Evolutionary conservation across 1,284 basidiomycete species (phyloP).

Genomic region (Leccinum solheimii): DNA sequence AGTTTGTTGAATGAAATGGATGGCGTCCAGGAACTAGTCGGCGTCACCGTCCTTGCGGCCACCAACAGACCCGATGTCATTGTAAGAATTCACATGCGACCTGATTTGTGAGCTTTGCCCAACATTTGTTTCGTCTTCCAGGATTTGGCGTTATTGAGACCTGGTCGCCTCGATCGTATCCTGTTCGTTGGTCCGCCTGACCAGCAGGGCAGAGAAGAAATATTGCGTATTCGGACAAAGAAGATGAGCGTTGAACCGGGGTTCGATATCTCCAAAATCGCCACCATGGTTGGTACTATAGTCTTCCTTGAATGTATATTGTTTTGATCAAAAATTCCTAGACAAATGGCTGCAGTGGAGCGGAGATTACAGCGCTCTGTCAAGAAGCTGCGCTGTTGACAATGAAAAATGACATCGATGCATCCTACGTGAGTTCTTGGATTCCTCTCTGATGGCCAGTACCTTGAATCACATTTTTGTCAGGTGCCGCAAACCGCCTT

Average conservation of each 20-base stretch:
- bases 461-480: not conserved
- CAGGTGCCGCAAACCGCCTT: conserved; percentile 81
- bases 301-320: too few relatives aligned
- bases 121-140: conserved; percentile 33
- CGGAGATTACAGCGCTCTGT: conserved; percentile 89
- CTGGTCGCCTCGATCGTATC: conserved; percentile 93
- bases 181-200: conserved; percentile 95
- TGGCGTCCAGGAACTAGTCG: conserved; percentile 90
- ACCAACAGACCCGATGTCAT: conserved; percentile 95
- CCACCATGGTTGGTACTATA: conserved; percentile 57
- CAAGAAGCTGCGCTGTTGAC: conserved; percentile 94
- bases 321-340: conserved; percentile 36
- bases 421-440: conserved; percentile 60
- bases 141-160: conserved; percentile 94
- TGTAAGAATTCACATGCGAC: conserved; percentile 46
- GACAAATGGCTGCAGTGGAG: conserved; percentile 96
- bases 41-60: conserved; percentile 93
- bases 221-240: conserved; percentile 74
- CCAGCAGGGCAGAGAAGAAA: conserved; percentile 75
- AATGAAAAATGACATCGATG: conserved; percentile 79
- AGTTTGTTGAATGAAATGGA: conserved; percentile 98
- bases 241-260: conserved; percentile 80
- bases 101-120: not conserved
- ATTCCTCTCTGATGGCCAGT: not conserved
- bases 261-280: conserved; percentile 72